Percentiles rank a stretch among this genome's conserved stretches.
Conservation (phyloP, 768 basidiomycete species). For the Suillus americanus region DNA sequence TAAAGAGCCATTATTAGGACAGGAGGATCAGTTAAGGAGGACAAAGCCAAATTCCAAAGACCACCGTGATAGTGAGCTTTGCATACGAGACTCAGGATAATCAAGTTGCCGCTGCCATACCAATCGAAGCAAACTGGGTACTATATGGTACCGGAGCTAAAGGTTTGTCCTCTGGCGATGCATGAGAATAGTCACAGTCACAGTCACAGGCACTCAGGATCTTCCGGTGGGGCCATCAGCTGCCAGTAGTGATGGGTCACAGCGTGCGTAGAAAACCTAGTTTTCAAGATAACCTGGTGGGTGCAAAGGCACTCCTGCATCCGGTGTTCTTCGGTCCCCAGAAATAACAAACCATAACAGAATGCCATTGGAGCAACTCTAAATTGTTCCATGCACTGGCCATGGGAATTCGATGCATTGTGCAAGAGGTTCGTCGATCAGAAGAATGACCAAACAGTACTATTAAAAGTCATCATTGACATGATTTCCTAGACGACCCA, state of each 20-base stretch:
- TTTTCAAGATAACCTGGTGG: background rate
- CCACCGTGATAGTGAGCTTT: background rate
- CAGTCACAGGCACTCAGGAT: too few relatives aligned
- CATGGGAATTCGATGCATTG: background rate
- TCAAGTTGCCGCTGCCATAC: background rate
- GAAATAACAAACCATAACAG: background rate
- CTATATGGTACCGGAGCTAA: too few relatives aligned
- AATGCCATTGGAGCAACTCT: background rate
- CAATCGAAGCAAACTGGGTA: too few relatives aligned
- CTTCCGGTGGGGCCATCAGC: too few relatives aligned
- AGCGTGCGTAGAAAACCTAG: background rate
- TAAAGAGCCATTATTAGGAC: background rate
- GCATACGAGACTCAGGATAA: background rate
- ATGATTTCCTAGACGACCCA: too few relatives aligned
- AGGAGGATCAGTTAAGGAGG: background rate
- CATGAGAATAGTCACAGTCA: too few relatives aligned
- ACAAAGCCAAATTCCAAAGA: background rate
- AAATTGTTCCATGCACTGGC: too few relatives aligned
- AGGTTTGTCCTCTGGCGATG: too few relatives aligned
- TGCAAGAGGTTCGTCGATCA: background rate
- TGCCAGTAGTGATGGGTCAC: background rate
- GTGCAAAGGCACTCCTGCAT: background rate
- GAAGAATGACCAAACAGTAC: background rate
- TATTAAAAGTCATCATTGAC: too few relatives aligned
- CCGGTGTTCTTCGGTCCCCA: background rate